A percentile compares a stretch with the other conserved stretches of the same genome.
These are phyloP conservation scores for Hericium coralloides DNA, from an alignment of 768 basidiomycete genomes.

Conservation along the genomic window DNA sequence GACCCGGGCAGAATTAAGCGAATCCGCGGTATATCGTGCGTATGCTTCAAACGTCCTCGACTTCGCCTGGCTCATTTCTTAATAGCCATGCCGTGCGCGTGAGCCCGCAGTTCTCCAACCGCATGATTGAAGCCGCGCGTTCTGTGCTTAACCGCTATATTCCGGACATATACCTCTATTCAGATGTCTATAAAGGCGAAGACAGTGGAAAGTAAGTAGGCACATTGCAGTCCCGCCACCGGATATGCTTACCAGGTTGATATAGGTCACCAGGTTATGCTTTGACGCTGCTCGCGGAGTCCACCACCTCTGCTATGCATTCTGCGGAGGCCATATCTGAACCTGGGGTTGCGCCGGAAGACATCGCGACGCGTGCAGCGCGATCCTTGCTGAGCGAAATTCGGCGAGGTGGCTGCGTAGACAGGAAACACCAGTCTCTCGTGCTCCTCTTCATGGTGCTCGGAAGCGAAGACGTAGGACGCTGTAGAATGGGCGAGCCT, in stretches of 20 bases:
- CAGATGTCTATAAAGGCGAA: slow-evolving; percentile 95
- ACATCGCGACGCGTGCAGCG: slow-evolving; percentile 78
- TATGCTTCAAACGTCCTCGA: slow-evolving; percentile 10
- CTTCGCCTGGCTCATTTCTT: background rate
- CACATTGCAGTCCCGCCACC: background rate
- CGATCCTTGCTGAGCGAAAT: slow-evolving; percentile 75
- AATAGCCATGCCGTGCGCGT: slow-evolving; percentile 90
- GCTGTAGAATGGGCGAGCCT: slow-evolving; percentile 78
- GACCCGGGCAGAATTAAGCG: slow-evolving; percentile 88
- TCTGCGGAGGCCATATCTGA: slow-evolving; percentile 81
- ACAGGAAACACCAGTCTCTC: slow-evolving; percentile 79
- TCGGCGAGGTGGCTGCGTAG: slow-evolving; percentile 79
- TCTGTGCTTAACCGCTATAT: slow-evolving; percentile 93
- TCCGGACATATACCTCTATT: slow-evolving; percentile 96
- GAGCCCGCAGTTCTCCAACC: slow-evolving; percentile 93
- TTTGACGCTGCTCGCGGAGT: slow-evolving; percentile 82
- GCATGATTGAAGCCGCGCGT: slow-evolving; percentile 92
- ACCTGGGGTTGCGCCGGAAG: slow-evolving; percentile 84
- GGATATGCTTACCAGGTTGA: background rate
- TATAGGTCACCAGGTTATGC: slow-evolving; percentile 93
- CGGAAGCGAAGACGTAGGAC: slow-evolving; percentile 95
- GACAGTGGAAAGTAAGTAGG: slow-evolving; percentile 87
- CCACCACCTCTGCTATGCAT: slow-evolving; percentile 83
- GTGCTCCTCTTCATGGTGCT: slow-evolving; percentile 87
- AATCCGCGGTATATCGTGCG: slow-evolving; percentile 92